Evolutionary conservation across 2,329 filamentous ascomycete genomes (phyloP), one percentile per base, ranked within the genome.

Genomic region (Neurospora sp.): DNA sequence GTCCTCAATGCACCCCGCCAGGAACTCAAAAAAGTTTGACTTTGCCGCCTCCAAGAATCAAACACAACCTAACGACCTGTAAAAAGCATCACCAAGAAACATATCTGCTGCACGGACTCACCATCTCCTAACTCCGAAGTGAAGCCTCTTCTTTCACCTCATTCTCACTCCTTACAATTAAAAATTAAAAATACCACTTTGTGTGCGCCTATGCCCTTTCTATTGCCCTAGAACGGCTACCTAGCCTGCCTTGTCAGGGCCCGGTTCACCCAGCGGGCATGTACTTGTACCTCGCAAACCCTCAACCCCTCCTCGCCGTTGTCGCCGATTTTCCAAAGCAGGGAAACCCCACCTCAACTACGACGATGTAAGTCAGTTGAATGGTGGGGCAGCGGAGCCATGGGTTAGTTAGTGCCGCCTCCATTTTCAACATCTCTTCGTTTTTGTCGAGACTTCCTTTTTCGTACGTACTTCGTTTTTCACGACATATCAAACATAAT

Each of bases 301-400:
- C 84, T 82, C 80, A 83, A 84, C 15, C 81, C 77, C 38, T 78
- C 78, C 23, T 71, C 3, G 3, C 70, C 28, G 19, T 72, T 72
- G 67, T 71, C 46, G 17, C 7, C 52, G 10, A 62, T 36, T 36
- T 58, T 36, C 7, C 23, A 10, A 62, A 62, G 52, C 52, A 62
- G 52, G 52, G 52, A 62, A 58, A 62, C 52, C 52, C 46, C 52
- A 62, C 52, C 52, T 62, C 52, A 36, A 17, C 15, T 33, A 52
- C 11, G 23, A 62, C 52, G 13, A 33, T 36, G 15, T n/a, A 62
- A 33, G 23, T 58, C 23, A 33, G 52, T 10, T 36, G 36, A 17
- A 36, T 62, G 52, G 52, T 62, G 52, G 52, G 52, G 52, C 52
- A 17, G 52, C 8, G 23, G 52, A 36, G 23, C 28, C 13, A 36